Conservation (phyloP, 768 basidiomycete species). For the Termitomyces eurrhizus region DNA sequence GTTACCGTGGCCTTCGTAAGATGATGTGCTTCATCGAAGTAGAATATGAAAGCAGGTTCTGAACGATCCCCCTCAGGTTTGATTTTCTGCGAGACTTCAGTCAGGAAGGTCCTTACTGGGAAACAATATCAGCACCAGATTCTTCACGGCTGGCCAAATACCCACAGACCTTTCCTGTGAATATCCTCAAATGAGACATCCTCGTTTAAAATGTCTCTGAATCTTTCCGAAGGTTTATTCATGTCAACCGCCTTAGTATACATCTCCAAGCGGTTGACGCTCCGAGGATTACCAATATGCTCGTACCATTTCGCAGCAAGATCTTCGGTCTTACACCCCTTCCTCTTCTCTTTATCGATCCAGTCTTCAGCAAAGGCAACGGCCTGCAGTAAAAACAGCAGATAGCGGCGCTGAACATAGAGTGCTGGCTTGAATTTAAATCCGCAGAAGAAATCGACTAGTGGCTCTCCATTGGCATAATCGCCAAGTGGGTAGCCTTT, state of each 20-base stretch:
- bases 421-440: neutral
- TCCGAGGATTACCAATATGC: neutral
- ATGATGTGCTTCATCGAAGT: too few relatives aligned
- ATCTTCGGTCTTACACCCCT: rapidly evolving
- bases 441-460: neutral
- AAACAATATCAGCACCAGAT: too few relatives aligned
- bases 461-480: neutral
- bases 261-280: neutral
- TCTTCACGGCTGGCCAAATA: neutral
- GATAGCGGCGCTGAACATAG: neutral
- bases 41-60: too few relatives aligned
- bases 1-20: too few relatives aligned
- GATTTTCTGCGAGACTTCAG: too few relatives aligned
- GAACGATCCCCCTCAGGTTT: too few relatives aligned
- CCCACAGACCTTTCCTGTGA: neutral
- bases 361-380: neutral
- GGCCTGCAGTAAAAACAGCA: neutral
- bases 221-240: neutral
- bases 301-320: neutral
- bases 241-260: neutral
- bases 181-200: too few relatives aligned
- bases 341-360: neutral
- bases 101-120: neutral
- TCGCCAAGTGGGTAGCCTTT: neutral
- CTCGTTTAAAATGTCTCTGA: neutral